Evolutionary conservation across 208 protist genomes (phyloP), one percentile per base, ranked within the genome.

Genomic region (Balamuthia mandrillaris): DNA sequence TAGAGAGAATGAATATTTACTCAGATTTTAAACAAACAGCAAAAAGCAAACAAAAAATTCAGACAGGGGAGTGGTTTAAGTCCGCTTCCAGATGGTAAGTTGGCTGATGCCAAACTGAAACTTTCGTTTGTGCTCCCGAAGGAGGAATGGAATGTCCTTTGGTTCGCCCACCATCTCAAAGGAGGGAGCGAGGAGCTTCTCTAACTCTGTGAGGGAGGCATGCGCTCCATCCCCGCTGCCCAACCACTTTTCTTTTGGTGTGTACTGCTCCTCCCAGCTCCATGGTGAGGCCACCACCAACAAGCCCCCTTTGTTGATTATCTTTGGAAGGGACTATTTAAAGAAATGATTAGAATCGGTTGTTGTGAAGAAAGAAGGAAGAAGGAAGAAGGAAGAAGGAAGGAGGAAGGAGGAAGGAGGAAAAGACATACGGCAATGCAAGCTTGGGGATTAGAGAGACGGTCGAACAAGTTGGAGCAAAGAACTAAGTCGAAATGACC

Each of bases 111-210:
- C 37, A 35, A 61, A 74, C 68, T 90, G 75, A 72, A 75, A 90
- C 85, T 90, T 90, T 77, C 88, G 88, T 3, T 31, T 47, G 60
- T 91, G 88, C 66, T 91, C 88, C 35, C 88, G 86, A 60, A 91
- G 81, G 51, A 89, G 70, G n/a, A 91, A 74, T 0, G 88, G 86
- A 60, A 89, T 84, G 29, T 87, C 44, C 68, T 65, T 56, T 5
- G 27, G 29, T 29, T 37, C 16, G 14, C n/a, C n/a, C n/a, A 84
- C 16, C 44, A 88, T 60, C 61, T 88, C 85, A n/a, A 88, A 84
- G 18, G 52, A 18, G 9, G 29, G n/a, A 4, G 42, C 44, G 18
- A 75, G 61, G 37, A n/a, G 24, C 35, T 75, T 70, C 35, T 52
- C n/a, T 3, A 86, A 39, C 1, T n/a, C 54, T 1, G 79, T 51